phyloP scores from a whole-genome alignment of 148 eudicot genomes.

The Nepenthes gracilis region DNA sequence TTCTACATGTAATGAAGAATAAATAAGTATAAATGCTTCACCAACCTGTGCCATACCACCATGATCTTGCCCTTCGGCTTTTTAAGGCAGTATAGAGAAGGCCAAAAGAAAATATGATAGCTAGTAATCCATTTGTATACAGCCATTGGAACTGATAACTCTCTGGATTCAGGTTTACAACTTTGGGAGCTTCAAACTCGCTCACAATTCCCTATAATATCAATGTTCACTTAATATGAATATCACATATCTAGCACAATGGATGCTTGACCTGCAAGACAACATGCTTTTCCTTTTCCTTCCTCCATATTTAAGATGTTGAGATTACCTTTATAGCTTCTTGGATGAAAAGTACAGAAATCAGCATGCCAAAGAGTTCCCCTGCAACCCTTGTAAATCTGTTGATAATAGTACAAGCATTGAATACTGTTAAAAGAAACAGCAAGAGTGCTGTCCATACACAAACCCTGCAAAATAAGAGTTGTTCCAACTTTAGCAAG shows the following conservation, averaged over 20 bases:
- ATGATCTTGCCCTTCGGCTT: constrained; percentile 62
- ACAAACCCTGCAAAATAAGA: constrained; percentile 39
- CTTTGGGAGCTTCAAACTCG: constrained; percentile 42
- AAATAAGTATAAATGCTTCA: not conserved
- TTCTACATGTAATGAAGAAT: not conserved
- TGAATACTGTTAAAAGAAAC: constrained; percentile 40
- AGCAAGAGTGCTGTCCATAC: constrained; percentile 55
- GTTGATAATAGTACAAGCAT: constrained; percentile 40
- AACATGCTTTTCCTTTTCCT: not conserved
- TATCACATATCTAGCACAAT: not conserved
- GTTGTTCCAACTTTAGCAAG: not conserved
- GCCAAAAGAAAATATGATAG: constrained; percentile 55
- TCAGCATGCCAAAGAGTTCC: constrained; percentile 64
- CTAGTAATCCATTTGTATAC: constrained; percentile 61
- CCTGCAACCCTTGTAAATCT: constrained; percentile 62
- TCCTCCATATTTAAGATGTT: not conserved
- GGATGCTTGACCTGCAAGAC: not conserved
- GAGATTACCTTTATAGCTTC: constrained; percentile 49
- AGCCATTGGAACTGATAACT: constrained; percentile 45
- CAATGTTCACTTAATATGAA: too few species aligned
- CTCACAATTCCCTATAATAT: constrained; percentile 34
- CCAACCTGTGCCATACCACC: constrained; percentile 57
- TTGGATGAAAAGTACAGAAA: constrained; percentile 59
- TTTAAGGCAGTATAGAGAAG: constrained; percentile 41
- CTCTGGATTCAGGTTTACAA: constrained; percentile 16